A percentile compares a stretch with the other conserved stretches of the same genome.
These are phyloP conservation scores for Herpetospermum pedunculosum DNA, from an alignment of 306 rosid genomes.

Conservation along the genomic window DNA sequence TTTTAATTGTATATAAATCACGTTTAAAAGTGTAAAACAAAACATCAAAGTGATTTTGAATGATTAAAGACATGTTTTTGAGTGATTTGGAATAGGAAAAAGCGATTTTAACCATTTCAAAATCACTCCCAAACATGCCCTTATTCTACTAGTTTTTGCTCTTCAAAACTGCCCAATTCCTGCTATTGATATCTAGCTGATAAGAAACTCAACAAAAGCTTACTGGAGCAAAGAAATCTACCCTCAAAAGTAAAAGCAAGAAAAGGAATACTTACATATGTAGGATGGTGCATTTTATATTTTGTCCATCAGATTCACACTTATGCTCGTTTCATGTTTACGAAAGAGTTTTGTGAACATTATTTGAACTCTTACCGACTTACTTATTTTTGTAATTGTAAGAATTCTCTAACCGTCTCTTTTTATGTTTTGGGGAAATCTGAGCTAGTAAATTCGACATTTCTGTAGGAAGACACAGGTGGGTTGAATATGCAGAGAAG, in stretches of 20 bases:
- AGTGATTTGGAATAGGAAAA: too few species aligned
- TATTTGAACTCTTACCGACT: not conserved
- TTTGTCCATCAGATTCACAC: not conserved
- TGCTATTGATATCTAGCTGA: not conserved
- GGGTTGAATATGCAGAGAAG: conserved; percentile 98
- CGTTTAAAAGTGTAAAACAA: too few species aligned
- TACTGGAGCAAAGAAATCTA: not conserved
- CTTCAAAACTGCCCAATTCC: not conserved
- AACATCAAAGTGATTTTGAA: too few species aligned
- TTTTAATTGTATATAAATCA: too few species aligned
- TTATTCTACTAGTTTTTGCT: not conserved
- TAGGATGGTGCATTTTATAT: not conserved
- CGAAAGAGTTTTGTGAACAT: not conserved
- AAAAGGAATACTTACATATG: not conserved
- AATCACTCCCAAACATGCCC: too few species aligned
- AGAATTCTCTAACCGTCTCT: not conserved
- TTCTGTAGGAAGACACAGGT: conserved; percentile 85
- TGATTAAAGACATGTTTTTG: too few species aligned
- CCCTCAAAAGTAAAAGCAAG: not conserved
- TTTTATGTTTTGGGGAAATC: not conserved
- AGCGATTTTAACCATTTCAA: too few species aligned
- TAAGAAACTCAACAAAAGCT: not conserved
- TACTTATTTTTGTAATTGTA: not conserved
- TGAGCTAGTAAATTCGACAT: not conserved
- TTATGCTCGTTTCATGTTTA: not conserved